Conservation (phyloP, 192 early-diverging fungal genomes). For the Radiomyces spectabilis region DNA sequence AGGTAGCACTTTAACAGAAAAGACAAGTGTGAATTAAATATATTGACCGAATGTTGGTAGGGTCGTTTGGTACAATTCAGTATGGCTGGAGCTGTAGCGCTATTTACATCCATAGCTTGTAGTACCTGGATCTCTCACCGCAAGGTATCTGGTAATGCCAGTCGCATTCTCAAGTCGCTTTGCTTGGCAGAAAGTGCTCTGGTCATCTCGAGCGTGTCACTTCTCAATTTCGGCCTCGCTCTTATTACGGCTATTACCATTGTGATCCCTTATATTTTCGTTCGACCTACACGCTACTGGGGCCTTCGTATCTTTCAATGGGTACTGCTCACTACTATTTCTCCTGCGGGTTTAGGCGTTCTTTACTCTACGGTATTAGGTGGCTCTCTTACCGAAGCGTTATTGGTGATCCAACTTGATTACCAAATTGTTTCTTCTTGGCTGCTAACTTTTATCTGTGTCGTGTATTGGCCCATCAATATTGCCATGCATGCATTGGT, state of each 20-base stretch:
- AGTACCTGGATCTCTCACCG: constrained; percentile 25
- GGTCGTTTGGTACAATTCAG: not conserved
- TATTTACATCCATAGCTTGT: constrained; percentile 23
- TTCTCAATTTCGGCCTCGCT: constrained; percentile 69
- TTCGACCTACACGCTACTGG: constrained; percentile 29
- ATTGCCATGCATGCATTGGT: constrained; percentile 29
- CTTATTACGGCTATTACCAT: constrained; percentile 47
- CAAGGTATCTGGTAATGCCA: no score
- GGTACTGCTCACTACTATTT: constrained; percentile 39
- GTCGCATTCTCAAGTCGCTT: constrained; percentile 47
- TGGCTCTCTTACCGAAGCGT: constrained; percentile 31
- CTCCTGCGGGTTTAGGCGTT: constrained; percentile 43
- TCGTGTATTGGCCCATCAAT: constrained; percentile 66
- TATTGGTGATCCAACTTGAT: constrained; percentile 48
- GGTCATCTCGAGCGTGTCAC: constrained; percentile 53
- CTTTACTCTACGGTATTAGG: constrained; percentile 30
- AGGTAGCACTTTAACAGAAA: not conserved
- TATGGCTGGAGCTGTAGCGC: not conserved
- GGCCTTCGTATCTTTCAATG: constrained; percentile 31
- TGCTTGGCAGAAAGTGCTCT: constrained; percentile 48
- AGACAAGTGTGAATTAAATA: not conserved
- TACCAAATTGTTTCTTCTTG: constrained; percentile 57
- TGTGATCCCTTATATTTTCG: constrained; percentile 52
- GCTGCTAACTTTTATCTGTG: constrained; percentile 55
- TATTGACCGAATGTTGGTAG: not conserved